These are phyloP conservation scores for Austroboletus festivus DNA, from an alignment of 768 basidiomycete species.

Conservation along the genomic window DNA sequence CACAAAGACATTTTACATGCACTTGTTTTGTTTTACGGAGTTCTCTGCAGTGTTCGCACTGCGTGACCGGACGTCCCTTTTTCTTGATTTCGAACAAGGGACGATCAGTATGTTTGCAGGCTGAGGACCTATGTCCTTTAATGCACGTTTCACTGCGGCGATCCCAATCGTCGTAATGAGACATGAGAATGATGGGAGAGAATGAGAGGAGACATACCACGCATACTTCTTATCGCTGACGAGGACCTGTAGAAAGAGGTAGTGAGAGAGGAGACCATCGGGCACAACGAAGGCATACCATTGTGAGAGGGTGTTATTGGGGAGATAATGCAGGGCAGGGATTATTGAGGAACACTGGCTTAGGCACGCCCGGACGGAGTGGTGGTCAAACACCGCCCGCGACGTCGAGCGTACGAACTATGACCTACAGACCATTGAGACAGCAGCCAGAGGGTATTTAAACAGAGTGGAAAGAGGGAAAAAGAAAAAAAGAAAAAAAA, in stretches of 20 bases:
- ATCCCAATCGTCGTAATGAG: neutral
- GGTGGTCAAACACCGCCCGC: slow-evolving; percentile 52
- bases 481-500: slow-evolving; percentile 28
- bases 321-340: neutral
- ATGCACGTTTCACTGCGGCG: slow-evolving; percentile 80
- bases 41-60: slow-evolving; percentile 50
- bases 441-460: slow-evolving; percentile 36
- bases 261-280: slow-evolving; percentile 1
- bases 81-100: slow-evolving; percentile 80
- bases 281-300: slow-evolving; percentile 37
- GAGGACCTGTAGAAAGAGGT: slow-evolving; percentile 47
- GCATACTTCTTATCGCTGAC: slow-evolving; percentile 79
- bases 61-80: slow-evolving; percentile 56
- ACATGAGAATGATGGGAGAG: slow-evolving; percentile 1
- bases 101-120: slow-evolving; percentile 84
- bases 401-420: slow-evolving; percentile 55
- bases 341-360: no score
- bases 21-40: slow-evolving; percentile 45
- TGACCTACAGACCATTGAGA: slow-evolving; percentile 28
- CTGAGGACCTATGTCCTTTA: slow-evolving; percentile 88
- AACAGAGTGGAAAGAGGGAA: slow-evolving; percentile 39
- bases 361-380: slow-evolving; percentile 33
- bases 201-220: slow-evolving; percentile 50
- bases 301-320: slow-evolving; percentile 23
- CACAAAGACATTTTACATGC: slow-evolving; percentile 43